Conservation (phyloP, 768 basidiomycete genomes). For the Paxillus ammoniavirescens region DNA sequence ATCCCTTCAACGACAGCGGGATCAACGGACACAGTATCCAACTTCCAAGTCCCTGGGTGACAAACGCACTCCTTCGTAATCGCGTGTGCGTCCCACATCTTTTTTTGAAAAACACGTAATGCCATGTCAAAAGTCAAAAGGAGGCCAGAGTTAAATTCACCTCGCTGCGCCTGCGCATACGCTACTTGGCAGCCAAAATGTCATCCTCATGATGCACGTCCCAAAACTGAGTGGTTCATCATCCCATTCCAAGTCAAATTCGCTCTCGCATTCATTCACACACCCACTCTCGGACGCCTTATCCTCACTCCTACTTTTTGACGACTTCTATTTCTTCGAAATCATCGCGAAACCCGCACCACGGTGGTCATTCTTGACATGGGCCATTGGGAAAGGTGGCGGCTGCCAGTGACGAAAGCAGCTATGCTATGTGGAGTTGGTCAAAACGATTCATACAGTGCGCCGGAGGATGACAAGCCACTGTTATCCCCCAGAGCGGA, state of each 20-base stretch:
- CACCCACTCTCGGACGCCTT: conserved; percentile 25
- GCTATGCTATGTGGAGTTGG: conserved; percentile 26
- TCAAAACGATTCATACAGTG: conserved; percentile 23
- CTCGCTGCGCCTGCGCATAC: conserved; percentile 64
- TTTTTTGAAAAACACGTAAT: conserved; percentile 20
- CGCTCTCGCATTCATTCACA: conserved; percentile 20
- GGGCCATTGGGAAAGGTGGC: conserved; percentile 40
- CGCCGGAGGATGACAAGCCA: conserved; percentile 21
- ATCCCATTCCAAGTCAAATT: conserved; percentile 27
- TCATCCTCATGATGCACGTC: conserved; percentile 41
- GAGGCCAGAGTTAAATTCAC: conserved; percentile 17
- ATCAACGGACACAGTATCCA: conserved; percentile 62
- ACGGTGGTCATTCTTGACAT: conserved; percentile 32
- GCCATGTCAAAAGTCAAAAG: conserved; percentile 17
- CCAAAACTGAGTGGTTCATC: conserved; percentile 13
- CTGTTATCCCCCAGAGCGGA: conserved; percentile 24
- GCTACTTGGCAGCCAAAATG: conserved; percentile 61
- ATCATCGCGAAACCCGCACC: conserved; percentile 21
- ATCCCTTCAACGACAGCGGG: conserved; percentile 57
- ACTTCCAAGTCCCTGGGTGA: conserved; percentile 63
- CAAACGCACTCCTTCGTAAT: conserved; percentile 57
- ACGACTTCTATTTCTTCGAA: conserved; percentile 32
- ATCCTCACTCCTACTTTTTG: conserved; percentile 40
- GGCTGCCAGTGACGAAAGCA: conserved; percentile 37
- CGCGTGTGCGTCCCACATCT: conserved; percentile 49